Base-by-base conservation (phyloP, 2,329 filamentous ascomycete species). In the Davidsoniella neocaledoniae region DNA sequence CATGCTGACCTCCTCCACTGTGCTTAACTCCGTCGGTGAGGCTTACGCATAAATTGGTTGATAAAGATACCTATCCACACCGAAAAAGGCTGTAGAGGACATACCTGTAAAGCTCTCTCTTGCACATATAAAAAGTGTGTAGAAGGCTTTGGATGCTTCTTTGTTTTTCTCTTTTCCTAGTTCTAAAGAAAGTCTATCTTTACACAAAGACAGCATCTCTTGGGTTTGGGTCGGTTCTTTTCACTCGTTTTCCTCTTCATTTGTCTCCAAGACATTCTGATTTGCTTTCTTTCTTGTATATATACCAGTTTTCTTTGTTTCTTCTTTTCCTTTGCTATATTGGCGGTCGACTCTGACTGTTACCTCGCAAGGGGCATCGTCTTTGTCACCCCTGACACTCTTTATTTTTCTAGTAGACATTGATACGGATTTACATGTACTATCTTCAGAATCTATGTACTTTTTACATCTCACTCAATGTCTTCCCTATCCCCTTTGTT, bases 21-120 rank as follows among this genome's bases (percentile, higher is more conserved):
- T 59, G n/a, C 63, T 72, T 21, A 74, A 66, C 65, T 54, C 55
- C 19, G 67, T 65, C 54, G 74, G 74, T 58, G 59, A 68, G 56
- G 66, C 66, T 51, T 77, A 72, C 56, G 73, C 71, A 56, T 54
- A 49, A 49, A 41, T 26, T 38, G 16, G 2, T 40, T 12, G 19
- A 42, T 12, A 29, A 33, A 21, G 25, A 16, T 37, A n/a, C 21
- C 38, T 12, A 46, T 40, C 5, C 8, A 21, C 14, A 9, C 2
- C 16, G 14, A 26, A 23, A 41, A 19, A 43, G 42, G 47, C 5
- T 9, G 26, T 19, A 39, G 25, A 46, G 23, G 2, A 14, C n/a
- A 45, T 17, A 14, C 14, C 21, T 21, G 21, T 8, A 10, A 8
- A 33, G 26, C 26, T 12, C 5, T 33, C 3, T 33, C 7, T 9